A percentile compares a stretch with the other conserved stretches of the same genome.
Conservation (phyloP, 164 flowering plant genomes). For the Vitis labrusca region DNA sequence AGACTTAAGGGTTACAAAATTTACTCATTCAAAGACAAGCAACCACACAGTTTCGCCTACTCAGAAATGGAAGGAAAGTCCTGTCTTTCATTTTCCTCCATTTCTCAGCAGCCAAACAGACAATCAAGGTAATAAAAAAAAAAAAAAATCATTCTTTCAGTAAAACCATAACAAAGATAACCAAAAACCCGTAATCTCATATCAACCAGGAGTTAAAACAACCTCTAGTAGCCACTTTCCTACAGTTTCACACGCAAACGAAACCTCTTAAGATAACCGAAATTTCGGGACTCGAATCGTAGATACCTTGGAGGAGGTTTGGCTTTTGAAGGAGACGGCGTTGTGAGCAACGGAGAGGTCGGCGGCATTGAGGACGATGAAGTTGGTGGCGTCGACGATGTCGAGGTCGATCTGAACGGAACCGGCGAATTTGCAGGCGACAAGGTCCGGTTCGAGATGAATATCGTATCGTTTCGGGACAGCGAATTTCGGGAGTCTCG, state of each 20-base stretch:
- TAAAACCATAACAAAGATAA: too few relatives aligned
- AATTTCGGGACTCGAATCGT: too few relatives aligned
- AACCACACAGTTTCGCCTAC: too few relatives aligned
- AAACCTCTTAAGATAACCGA: too few relatives aligned
- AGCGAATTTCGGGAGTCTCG: constrained; percentile 49
- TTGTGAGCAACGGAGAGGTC: constrained; percentile 30
- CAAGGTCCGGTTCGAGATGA: constrained; percentile 40
- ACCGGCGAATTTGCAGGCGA: constrained; percentile 39
- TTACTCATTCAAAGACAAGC: too few relatives aligned
- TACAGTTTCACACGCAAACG: too few relatives aligned
- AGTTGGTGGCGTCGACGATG: constrained; percentile 32
- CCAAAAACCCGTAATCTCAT: too few relatives aligned
- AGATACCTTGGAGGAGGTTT: too few relatives aligned
- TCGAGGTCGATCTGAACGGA: constrained; percentile 37
- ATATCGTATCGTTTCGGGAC: constrained; percentile 46
- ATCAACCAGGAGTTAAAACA: too few relatives aligned
- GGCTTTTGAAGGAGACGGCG: constrained; percentile 21
- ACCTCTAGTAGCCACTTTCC: too few relatives aligned
- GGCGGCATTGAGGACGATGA: constrained; percentile 52
- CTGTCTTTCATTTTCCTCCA: background rate
- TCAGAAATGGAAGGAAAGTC: background rate
- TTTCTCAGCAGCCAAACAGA: constrained; percentile 2
- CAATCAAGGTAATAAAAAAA: background rate
- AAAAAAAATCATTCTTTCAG: too few relatives aligned
- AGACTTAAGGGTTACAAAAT: background rate